Evolutionary conservation across 345 rosid species (phyloP).

Genomic region (Noccaea caerulescens): DNA sequence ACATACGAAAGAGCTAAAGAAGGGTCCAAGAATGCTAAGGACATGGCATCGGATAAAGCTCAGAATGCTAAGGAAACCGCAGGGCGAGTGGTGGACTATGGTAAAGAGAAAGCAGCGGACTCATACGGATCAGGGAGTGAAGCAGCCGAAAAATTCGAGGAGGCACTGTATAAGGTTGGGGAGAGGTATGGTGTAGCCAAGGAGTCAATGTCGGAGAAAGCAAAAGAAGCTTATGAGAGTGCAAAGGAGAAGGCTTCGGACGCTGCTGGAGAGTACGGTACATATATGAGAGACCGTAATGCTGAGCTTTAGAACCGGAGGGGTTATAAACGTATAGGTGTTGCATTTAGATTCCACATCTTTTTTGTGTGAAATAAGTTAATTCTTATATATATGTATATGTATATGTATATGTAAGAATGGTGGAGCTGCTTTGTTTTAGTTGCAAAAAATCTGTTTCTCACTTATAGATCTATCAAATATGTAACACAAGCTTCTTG

Average conservation of each 20-base stretch:
- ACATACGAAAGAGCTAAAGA: slow-evolving; percentile 28
- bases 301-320: slow-evolving; percentile 36
- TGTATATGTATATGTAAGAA: slow-evolving; percentile 14
- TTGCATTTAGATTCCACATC: slow-evolving; percentile 12
- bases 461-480: slow-evolving; percentile 1
- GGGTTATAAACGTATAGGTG: slow-evolving; percentile 15
- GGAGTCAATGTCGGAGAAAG: slow-evolving; percentile 38
- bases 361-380: slow-evolving; percentile 1
- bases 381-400: slow-evolving; percentile 1
- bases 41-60: slow-evolving; percentile 33
- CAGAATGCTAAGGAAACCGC: slow-evolving; percentile 37
- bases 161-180: slow-evolving; percentile 42
- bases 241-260: slow-evolving; percentile 66
- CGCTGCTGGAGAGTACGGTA: slow-evolving; percentile 52
- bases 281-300: slow-evolving; percentile 33
- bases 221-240: slow-evolving; percentile 49
- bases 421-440: slow-evolving; percentile 26
- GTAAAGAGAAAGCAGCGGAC: slow-evolving; percentile 36
- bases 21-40: slow-evolving; percentile 33
- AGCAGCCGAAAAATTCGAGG: slow-evolving; percentile 27
- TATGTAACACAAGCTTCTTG: not conserved
- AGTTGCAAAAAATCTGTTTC: slow-evolving; percentile 5
- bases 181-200: slow-evolving; percentile 54
- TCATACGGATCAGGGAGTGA: slow-evolving; percentile 30
- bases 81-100: slow-evolving; percentile 32